phyloP scores from a whole-genome alignment of 345 rosid genomes.

The Cardamine chenopodiifolia region DNA sequence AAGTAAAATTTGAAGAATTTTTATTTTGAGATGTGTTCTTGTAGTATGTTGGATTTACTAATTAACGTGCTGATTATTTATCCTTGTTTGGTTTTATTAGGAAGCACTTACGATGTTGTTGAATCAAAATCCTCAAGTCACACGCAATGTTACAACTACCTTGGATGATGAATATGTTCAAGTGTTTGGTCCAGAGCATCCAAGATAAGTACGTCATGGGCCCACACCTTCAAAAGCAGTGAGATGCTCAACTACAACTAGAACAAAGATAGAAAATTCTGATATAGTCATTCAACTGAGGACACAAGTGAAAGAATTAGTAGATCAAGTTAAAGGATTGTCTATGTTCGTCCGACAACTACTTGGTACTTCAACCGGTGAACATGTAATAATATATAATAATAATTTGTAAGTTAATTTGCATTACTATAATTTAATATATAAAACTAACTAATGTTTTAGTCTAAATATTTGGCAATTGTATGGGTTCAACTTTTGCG shows the following conservation, averaged over 20 bases:
- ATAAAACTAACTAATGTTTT: too few relatives aligned
- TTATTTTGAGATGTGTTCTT: too few relatives aligned
- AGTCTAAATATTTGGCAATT: neutral
- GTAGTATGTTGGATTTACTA: neutral
- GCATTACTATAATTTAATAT: too few relatives aligned
- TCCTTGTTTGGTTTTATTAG: neutral
- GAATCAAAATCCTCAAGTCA: neutral
- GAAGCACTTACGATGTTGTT: neutral
- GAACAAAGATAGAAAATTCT: neutral
- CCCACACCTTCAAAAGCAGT: neutral
- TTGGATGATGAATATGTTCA: constrained; percentile 17
- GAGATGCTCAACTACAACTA: neutral
- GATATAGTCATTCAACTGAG: neutral
- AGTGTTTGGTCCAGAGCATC: neutral
- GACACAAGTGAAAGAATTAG: neutral
- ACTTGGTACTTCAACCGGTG: too few relatives aligned
- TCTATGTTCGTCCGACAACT: neutral
- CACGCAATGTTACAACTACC: neutral
- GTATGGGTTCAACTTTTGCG: neutral
- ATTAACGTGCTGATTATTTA: neutral
- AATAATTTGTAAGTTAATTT: neutral
- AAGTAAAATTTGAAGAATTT: too few relatives aligned
- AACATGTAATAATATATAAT: neutral
- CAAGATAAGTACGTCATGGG: neutral
- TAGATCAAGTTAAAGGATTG: neutral